phyloP scores from a whole-genome alignment of 2,329 filamentous ascomycete species.

The Apiospora aurea region DNA sequence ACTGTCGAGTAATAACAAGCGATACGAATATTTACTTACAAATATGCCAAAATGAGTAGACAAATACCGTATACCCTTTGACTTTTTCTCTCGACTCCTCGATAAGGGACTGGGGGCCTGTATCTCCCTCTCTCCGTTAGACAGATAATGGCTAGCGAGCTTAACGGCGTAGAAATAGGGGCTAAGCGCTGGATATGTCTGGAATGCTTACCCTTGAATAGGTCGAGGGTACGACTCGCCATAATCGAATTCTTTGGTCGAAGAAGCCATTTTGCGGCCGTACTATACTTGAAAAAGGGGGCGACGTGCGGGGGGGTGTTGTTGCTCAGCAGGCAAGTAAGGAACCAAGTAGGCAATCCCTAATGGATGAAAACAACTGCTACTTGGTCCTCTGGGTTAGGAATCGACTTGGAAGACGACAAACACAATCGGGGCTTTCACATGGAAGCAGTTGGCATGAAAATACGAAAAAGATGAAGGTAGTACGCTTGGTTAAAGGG shows the following conservation, averaged over 20 bases:
- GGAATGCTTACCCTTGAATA: neutral
- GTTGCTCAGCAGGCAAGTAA: neutral
- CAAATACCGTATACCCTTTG: no score
- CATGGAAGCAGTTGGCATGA: neutral
- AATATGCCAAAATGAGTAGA: no score
- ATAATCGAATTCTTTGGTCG: neutral
- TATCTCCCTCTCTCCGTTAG: no score
- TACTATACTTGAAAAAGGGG: no score
- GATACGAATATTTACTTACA: no score
- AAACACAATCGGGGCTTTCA: neutral
- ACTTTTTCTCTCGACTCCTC: no score
- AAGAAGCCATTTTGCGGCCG: neutral
- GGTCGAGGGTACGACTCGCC: neutral
- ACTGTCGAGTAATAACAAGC: no score
- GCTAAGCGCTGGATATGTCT: no score
- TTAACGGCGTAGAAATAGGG: neutral
- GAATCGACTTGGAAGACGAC: neutral
- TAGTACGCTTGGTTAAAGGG: neutral
- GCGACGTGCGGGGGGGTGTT: neutral
- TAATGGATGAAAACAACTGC: neutral
- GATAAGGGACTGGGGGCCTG: no score
- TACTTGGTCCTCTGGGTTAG: neutral
- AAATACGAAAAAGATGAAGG: neutral
- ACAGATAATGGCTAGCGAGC: neutral
- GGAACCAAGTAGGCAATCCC: neutral